Evolutionary conservation across 2,329 filamentous ascomycete species (phyloP).

Genomic region (Aureobasidium sp.): DNA sequence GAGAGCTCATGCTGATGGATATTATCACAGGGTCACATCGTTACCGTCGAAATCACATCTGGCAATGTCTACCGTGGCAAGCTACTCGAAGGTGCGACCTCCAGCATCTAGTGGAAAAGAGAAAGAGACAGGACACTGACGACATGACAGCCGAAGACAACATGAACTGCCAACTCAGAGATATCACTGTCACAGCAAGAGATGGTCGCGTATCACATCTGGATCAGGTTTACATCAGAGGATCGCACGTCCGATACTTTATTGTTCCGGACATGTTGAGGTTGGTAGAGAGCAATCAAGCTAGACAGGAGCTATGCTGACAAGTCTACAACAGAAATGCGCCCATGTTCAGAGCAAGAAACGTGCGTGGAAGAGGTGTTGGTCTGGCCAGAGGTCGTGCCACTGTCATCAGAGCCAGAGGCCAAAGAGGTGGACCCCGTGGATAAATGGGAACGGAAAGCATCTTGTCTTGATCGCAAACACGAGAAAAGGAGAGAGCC

Average conservation of each 20-base stretch:
- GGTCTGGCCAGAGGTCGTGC: constrained; percentile 91
- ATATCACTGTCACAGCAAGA: constrained; percentile 96
- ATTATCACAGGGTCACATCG: constrained; percentile 72
- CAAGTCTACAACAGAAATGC: constrained; percentile 58
- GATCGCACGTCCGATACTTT: constrained; percentile 95
- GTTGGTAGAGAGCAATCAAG: constrained; percentile 31
- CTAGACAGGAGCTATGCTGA: constrained; percentile 1
- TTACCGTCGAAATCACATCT: constrained; percentile 90
- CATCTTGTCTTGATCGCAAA: not conserved
- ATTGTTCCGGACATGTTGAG: constrained; percentile 98
- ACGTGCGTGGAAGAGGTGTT: constrained; percentile 85
- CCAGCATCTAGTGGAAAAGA: not conserved
- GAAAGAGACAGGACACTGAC: constrained; percentile 24
- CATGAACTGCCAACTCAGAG: constrained; percentile 99
- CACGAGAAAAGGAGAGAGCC: not conserved
- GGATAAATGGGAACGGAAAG: not conserved
- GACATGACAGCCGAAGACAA: constrained; percentile 77
- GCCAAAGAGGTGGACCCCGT: constrained; percentile 10
- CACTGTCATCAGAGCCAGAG: constrained; percentile 88
- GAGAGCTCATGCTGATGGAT: constrained; percentile 13
- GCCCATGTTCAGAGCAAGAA: constrained; percentile 94
- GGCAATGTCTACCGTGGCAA: constrained; percentile 95
- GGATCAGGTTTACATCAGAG: constrained; percentile 96
- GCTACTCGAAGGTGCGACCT: constrained; percentile 73
- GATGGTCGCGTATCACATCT: constrained; percentile 96